Conservation (phyloP, 768 basidiomycete genomes). For the Mycena alexandri region DNA sequence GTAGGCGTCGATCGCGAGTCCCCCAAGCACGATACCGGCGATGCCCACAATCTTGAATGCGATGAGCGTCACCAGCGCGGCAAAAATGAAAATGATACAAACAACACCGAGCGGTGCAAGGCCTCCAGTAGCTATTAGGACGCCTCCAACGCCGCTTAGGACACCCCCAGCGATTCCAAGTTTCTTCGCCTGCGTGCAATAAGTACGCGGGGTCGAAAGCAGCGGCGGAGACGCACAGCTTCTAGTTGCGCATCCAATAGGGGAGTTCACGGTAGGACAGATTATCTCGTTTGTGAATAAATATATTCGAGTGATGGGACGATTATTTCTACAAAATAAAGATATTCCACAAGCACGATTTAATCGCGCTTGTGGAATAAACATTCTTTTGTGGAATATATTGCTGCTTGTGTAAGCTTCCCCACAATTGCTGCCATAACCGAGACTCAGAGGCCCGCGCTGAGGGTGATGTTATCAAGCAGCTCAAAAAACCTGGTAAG, state of each 20-base stretch:
- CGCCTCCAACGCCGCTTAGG: neutral
- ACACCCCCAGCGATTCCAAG: conserved; percentile 1
- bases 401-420: too few species aligned
- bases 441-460: too few species aligned
- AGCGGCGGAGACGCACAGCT: neutral
- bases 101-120: neutral
- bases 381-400: too few species aligned
- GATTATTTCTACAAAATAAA: too few species aligned
- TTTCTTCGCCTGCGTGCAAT: neutral
- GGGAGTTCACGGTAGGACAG: too few species aligned
- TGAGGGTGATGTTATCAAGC: too few species aligned
- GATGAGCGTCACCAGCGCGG: neutral
- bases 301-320: too few species aligned
- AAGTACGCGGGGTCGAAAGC: neutral
- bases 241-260: neutral
- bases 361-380: too few species aligned
- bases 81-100: neutral
- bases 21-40: neutral
- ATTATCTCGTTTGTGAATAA: too few species aligned
- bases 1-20: neutral
- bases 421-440: too few species aligned
- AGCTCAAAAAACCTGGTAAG: too few species aligned
- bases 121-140: neutral
- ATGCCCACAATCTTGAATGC: neutral
- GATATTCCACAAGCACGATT: too few species aligned